Conservation (phyloP, 2,329 filamentous ascomycete genomes). For the Lecanosticta acicola region DNA sequence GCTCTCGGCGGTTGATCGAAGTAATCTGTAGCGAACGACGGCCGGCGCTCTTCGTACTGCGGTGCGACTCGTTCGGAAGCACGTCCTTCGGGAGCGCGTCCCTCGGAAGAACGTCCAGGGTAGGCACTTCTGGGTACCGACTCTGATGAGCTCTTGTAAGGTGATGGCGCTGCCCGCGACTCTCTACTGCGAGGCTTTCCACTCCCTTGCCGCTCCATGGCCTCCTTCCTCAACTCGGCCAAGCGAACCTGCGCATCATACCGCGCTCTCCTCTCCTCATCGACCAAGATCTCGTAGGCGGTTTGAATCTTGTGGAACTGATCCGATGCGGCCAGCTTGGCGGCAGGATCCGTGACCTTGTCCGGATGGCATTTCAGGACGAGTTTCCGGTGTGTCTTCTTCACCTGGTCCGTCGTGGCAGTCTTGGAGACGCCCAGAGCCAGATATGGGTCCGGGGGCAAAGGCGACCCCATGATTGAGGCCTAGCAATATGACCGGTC, state of each 20-base stretch:
- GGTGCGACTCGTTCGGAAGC: too few species aligned
- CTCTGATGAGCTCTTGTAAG: constrained; percentile 13
- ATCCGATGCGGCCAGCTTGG: constrained; percentile 72
- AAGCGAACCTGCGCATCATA: constrained; percentile 74
- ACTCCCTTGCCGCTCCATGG: constrained; percentile 37
- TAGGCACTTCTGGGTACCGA: constrained; percentile 11
- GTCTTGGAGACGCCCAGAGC: constrained; percentile 66
- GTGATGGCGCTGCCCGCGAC: constrained; percentile 10
- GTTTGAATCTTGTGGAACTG: constrained; percentile 90
- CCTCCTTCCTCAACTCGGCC: constrained; percentile 57
- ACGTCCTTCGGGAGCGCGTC: too few species aligned
- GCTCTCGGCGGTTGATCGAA: constrained; percentile 33
- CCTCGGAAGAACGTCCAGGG: constrained; percentile 13
- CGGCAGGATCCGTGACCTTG: constrained; percentile 62
- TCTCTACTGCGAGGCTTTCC: constrained; percentile 9
- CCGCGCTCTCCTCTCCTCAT: constrained; percentile 63
- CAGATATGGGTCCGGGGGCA: constrained; percentile 72
- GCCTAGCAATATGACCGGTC: constrained; percentile 4
- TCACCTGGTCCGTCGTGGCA: constrained; percentile 74
- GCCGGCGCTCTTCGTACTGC: constrained; percentile 30
- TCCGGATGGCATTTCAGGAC: constrained; percentile 73
- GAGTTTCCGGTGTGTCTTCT: constrained; percentile 83
- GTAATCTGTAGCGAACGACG: constrained; percentile 25
- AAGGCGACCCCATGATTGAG: constrained; percentile 18
- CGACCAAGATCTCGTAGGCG: constrained; percentile 83